Conservation (phyloP, 768 basidiomycete species). For the Bullera alba region DNA sequence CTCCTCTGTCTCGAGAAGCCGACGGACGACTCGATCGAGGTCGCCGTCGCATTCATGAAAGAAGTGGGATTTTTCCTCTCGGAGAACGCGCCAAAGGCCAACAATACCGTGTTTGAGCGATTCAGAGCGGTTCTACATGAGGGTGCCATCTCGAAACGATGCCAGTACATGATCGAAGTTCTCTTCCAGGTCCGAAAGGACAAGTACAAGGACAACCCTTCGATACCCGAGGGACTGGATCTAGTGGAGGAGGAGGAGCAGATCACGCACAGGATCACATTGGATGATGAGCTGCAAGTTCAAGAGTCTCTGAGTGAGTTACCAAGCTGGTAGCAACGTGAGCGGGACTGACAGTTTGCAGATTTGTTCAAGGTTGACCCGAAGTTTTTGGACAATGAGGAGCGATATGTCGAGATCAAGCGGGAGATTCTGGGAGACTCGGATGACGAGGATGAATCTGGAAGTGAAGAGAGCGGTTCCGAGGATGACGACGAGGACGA, state of each 20-base stretch:
- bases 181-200: conserved; percentile 98
- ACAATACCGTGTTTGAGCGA: conserved; percentile 88
- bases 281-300: conserved; percentile 89
- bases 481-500: conserved; percentile 59
- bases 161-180: conserved; percentile 99
- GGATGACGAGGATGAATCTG: conserved; percentile 49
- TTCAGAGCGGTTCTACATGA: conserved; percentile 96
- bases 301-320: conserved; percentile 87
- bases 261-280: conserved; percentile 83
- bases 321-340: background rate
- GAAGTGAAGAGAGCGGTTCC: conserved; percentile 53
- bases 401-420: conserved; percentile 86
- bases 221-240: conserved; percentile 87
- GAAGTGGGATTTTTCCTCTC: conserved; percentile 92
- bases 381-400: conserved; percentile 81
- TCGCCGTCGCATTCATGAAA: conserved; percentile 93
- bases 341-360: conserved; percentile 40
- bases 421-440: conserved; percentile 82
- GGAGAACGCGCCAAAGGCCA: conserved; percentile 90
- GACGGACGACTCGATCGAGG: conserved; percentile 96
- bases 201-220: conserved; percentile 97
- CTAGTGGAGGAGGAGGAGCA: conserved; percentile 97
- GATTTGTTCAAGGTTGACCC: conserved; percentile 95
- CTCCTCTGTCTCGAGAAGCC: conserved; percentile 91
- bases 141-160: conserved; percentile 85